Conservation (phyloP, 805 yeast genomes). For the Spathaspora girioi region DNA sequence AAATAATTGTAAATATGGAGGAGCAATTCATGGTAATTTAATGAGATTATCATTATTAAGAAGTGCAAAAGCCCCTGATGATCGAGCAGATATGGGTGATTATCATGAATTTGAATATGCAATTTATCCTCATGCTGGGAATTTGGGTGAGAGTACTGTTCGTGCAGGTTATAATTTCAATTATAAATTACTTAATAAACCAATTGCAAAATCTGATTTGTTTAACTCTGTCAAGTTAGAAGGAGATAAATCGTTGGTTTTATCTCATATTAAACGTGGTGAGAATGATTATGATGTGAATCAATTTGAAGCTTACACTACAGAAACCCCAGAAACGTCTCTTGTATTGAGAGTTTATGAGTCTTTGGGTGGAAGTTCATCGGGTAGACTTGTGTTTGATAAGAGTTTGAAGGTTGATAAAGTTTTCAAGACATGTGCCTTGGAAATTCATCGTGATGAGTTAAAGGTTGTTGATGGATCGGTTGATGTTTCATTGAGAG, state of each 20-base stretch:
- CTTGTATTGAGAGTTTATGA: slow-evolving; percentile 79
- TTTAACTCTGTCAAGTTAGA: slow-evolving; percentile 17
- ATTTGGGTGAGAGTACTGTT: slow-evolving; percentile 61
- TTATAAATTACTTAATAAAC: slow-evolving; percentile 34
- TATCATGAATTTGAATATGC: slow-evolving; percentile 78
- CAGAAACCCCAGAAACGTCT: slow-evolving; percentile 31
- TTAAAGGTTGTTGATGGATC: slow-evolving; percentile 33
- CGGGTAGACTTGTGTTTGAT: slow-evolving; percentile 46
- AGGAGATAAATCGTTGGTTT: slow-evolving; percentile 59
- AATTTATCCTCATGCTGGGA: slow-evolving; percentile 75
- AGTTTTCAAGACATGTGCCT: slow-evolving; percentile 54
- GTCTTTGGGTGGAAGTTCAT: slow-evolving; percentile 75
- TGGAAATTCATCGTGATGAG: slow-evolving; percentile 51
- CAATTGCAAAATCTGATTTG: slow-evolving; percentile 12
- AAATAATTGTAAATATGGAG: slow-evolving; percentile 88
- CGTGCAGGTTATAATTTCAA: slow-evolving; percentile 79
- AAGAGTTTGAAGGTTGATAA: slow-evolving; percentile 37
- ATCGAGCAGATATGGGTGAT: slow-evolving; percentile 87
- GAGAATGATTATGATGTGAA: slow-evolving; percentile 71
- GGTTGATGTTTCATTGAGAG: slow-evolving; percentile 46
- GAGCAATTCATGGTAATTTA: slow-evolving; percentile 86
- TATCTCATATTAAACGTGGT: slow-evolving; percentile 80
- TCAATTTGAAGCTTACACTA: slow-evolving; percentile 43
- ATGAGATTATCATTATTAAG: slow-evolving; percentile 85
- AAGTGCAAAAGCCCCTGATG: slow-evolving; percentile 94